phyloP scores from a whole-genome alignment of 371 early-diverging fungal species.

The Mycotypha africana region DNA sequence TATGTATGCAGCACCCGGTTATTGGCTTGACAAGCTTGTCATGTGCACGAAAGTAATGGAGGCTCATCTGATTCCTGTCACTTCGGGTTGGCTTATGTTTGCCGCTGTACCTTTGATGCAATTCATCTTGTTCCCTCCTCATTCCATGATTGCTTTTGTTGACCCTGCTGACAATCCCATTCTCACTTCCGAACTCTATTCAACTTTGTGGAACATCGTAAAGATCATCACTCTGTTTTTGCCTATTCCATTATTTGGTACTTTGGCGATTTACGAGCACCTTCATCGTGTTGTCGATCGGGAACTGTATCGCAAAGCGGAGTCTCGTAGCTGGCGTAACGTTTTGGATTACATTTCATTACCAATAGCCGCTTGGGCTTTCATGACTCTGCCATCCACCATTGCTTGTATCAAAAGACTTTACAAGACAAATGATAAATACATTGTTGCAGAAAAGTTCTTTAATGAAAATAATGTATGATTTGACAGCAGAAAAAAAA shows the following conservation, averaged over 20 bases:
- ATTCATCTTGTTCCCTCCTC: conserved; percentile 40
- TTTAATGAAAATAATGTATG: conserved; percentile 28
- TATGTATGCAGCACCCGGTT: conserved; percentile 29
- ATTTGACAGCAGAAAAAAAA: no score
- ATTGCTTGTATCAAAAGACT: conserved; percentile 47
- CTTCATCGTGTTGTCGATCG: conserved; percentile 44
- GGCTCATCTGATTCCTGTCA: conserved; percentile 47
- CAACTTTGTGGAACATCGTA: conserved; percentile 40
- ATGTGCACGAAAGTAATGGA: conserved; percentile 44
- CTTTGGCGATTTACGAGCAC: conserved; percentile 40
- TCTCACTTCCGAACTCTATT: conserved; percentile 37
- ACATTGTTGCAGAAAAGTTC: conserved; percentile 52
- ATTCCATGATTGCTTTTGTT: conserved; percentile 26
- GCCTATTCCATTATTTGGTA: conserved; percentile 42
- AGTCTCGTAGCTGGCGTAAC: conserved; percentile 44
- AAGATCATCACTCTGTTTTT: conserved; percentile 41
- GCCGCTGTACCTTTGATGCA: conserved; percentile 50
- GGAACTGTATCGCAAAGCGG: conserved; percentile 37
- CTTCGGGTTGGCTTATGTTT: conserved; percentile 53
- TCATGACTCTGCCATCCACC: conserved; percentile 53
- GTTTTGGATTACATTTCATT: conserved; percentile 42
- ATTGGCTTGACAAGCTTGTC: conserved; percentile 29
- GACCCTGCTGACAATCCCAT: conserved; percentile 40
- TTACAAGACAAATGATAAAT: conserved; percentile 40
- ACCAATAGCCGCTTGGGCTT: conserved; percentile 55